Evolutionary conservation across 805 yeast genomes (phyloP).

Genomic region (Candida nitratophila): DNA sequence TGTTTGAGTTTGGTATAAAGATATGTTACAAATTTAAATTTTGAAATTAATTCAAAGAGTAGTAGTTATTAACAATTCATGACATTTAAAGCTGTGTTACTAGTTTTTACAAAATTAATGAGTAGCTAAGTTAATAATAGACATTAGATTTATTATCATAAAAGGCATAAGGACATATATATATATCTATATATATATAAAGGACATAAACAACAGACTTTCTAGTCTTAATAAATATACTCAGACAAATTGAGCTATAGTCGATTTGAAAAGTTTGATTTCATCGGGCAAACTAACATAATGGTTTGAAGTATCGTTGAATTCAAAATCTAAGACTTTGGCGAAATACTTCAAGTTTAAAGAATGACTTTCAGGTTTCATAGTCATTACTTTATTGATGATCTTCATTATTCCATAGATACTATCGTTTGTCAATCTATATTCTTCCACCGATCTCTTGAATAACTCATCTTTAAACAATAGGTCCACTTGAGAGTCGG

Average conservation of each 20-base stretch:
- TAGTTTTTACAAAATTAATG: no score
- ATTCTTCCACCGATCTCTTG: conserved; percentile 25
- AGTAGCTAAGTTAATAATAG: no score
- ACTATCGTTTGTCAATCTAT: conserved; percentile 26
- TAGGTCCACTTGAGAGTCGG: conserved; percentile 9
- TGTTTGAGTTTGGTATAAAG: no score
- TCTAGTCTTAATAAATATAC: no score
- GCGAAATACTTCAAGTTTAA: conserved; percentile 21
- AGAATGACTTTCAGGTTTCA: no score
- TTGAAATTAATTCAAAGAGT: no score
- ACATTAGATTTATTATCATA: no score
- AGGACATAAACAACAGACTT: not conserved
- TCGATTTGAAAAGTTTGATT: conserved; percentile 18
- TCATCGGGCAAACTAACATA: conserved; percentile 27
- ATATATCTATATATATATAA: no score
- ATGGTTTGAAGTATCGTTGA: conserved; percentile 27
- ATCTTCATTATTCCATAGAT: conserved; percentile 27
- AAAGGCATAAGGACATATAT: no score
- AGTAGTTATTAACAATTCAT: no score
- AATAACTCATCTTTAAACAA: conserved; percentile 20
- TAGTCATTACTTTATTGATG: conserved; percentile 12
- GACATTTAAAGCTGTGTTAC: no score
- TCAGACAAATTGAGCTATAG: not conserved
- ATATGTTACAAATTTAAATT: no score
- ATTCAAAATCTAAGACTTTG: conserved; percentile 24